A percentile compares a stretch with the other conserved stretches of the same genome.
These are phyloP conservation scores for Articulospora tetracladia DNA, from an alignment of 495 filamentous ascomycete species.

Conservation along the genomic window DNA sequence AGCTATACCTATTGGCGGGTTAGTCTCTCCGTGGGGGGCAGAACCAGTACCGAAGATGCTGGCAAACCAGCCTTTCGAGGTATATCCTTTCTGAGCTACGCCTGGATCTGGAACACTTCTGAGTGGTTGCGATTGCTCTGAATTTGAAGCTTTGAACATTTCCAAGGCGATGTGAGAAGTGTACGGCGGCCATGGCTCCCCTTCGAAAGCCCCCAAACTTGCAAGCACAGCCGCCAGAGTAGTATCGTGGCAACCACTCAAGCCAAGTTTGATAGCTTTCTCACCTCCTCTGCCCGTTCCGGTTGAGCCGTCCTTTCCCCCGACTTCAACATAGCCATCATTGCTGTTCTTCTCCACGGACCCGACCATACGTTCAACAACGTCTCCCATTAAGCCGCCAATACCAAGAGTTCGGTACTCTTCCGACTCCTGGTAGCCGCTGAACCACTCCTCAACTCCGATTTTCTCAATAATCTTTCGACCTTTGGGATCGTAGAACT, in stretches of 20 bases:
- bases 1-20: conserved; percentile 38
- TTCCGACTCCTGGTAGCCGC: conserved; percentile 73
- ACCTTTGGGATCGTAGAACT: conserved; percentile 82
- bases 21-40: neutral
- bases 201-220: conserved; percentile 73
- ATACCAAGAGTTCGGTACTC: conserved; percentile 89
- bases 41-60: conserved; percentile 36
- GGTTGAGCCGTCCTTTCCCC: conserved; percentile 33
- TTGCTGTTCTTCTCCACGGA: conserved; percentile 59
- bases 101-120: conserved; percentile 1
- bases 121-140: neutral
- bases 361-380: conserved; percentile 72
- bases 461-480: conserved; percentile 71
- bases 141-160: conserved; percentile 60
- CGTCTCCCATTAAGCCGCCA: conserved; percentile 76
- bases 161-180: conserved; percentile 90
- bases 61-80: conserved; percentile 40
- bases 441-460: conserved; percentile 88
- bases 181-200: conserved; percentile 80
- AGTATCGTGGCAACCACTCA: conserved; percentile 93
- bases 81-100: conserved; percentile 2
- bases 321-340: conserved; percentile 49
- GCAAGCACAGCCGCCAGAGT: conserved; percentile 78
- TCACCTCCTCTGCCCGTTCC: conserved; percentile 38
- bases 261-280: conserved; percentile 60